Evolutionary conservation across 2,329 filamentous ascomycete species (phyloP).

Genomic region (Penicillium psychrosexuale): DNA sequence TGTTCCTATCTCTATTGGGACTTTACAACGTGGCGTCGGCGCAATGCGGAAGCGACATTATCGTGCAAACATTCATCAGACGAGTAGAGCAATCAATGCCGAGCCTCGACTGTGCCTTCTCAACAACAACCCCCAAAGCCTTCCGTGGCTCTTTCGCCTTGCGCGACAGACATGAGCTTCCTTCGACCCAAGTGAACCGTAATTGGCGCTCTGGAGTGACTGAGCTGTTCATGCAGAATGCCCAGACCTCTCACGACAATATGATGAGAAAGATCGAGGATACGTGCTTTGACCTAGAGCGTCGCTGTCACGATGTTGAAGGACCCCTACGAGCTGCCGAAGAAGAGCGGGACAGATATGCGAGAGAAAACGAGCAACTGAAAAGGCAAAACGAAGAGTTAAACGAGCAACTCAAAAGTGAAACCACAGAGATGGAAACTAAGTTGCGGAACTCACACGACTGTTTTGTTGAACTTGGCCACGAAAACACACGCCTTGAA

Average conservation of each 20-base stretch:
- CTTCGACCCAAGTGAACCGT: conserved; percentile 25
- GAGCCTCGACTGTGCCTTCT: conserved; percentile 17
- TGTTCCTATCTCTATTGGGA: conserved; percentile 26
- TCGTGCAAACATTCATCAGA: conserved; percentile 23
- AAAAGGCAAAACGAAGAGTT: conserved; percentile 31
- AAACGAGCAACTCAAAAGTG: conserved; percentile 21
- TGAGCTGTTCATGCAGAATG: conserved; percentile 44
- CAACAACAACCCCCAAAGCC: conserved; percentile 7
- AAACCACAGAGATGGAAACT: conserved; percentile 37
- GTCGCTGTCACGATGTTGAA: conserved; percentile 55
- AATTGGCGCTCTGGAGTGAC: conserved; percentile 52
- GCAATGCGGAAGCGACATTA: conserved; percentile 2
- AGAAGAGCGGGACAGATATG: conserved; percentile 34
- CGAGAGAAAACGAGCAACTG: conserved; percentile 37
- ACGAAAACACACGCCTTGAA: conserved; percentile 39
- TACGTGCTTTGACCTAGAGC: conserved; percentile 56
- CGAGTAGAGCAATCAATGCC: conserved; percentile 12
- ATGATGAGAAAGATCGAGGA: conserved; percentile 51
- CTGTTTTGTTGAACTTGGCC: conserved; percentile 39
- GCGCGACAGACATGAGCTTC: conserved; percentile 10
- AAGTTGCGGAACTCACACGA: conserved; percentile 37
- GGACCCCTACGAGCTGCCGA: conserved; percentile 49
- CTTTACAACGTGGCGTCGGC: conserved; percentile 23
- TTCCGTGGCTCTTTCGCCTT: conserved; percentile 11
- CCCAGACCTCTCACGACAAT: conserved; percentile 45